phyloP scores from a whole-genome alignment of 2,329 filamentous ascomycete species.

The Cladorrhinum sp. region DNA sequence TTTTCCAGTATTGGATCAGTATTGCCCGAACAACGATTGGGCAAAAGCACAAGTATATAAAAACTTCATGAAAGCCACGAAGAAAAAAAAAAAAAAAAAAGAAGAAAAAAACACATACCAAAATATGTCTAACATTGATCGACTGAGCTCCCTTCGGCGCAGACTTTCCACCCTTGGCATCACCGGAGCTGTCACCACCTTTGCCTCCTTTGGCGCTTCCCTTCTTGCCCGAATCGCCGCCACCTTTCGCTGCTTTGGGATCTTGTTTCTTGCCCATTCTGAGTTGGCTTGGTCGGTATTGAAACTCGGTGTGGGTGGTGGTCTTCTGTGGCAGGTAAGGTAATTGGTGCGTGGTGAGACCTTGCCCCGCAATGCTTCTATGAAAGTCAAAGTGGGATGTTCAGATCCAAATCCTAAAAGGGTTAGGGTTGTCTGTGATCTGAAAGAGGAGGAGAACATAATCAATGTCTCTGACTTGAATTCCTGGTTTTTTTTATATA shows the following conservation, averaged over 20 bases:
- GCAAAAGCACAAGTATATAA: too few species aligned
- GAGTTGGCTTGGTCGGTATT: neutral
- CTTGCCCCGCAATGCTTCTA: neutral
- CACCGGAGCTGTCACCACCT: neutral
- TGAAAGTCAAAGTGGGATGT: neutral
- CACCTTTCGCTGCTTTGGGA: too few species aligned
- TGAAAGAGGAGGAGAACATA: too few species aligned
- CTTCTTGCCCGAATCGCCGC: neutral
- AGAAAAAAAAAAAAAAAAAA: neutral
- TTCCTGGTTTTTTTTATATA: too few species aligned
- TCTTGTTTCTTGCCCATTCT: neutral
- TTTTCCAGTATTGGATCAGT: neutral
- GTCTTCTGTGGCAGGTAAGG: too few species aligned
- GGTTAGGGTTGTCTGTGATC: neutral
- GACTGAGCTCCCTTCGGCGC: neutral
- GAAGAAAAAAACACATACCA: neutral
- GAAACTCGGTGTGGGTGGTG: too few species aligned
- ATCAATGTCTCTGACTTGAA: too few species aligned
- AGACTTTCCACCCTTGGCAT: neutral
- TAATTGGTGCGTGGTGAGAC: too few species aligned
- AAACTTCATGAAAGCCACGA: neutral
- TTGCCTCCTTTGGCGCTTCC: neutral
- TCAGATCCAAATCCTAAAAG: neutral
- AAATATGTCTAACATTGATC: conserved; percentile 5
- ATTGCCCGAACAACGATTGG: neutral